Evolutionary conservation across 164 flowering plant species (phyloP), one percentile per base, ranked within the genome.

Genomic region (Buxus sempervirens): DNA sequence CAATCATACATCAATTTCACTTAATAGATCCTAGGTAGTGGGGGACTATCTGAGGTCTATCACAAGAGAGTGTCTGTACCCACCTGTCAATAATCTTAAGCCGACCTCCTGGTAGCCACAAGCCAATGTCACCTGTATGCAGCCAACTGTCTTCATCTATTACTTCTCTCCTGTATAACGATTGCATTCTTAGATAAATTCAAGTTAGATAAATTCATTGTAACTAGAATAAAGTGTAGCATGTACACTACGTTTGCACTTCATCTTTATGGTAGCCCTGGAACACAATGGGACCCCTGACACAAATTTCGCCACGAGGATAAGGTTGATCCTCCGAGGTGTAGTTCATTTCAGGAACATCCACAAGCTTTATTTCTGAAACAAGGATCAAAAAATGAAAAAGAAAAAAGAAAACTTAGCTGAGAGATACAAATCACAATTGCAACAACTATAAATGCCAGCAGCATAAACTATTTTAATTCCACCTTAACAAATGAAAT

Each of bases 321-420:
- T 84, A 68, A 2, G 97, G 98, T 68, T 84, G 78, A 78, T 95
- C 98, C n/a, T 86, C 90, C 60, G 93, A 84, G 19, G 94, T 88
- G 76, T 95, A 91, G 76, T 89, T 91, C 98, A 95, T 95, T 75
- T 95, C 97, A 49, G 97, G 97, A 70, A 95, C 98, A 78, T 95
- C 97, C 61, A 83, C 89, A 61, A 90, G 96, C 80, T 95, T 95
- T 65, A 95, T 73, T 82, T 95, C 98, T 94, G 93, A 62, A 81
- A 45, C 3, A 32, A 32, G 38, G 5, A 32, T 3, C 5, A 32
- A 32, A 32, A 32, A 32, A n/a, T 94, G 93, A 62, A 81, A 45
- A 10, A 45, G 13, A 10, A 45, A 45, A 10, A 45, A 15, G 51
- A 45, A 45, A 10, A 45, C 51, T 5, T 45, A 10, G 51, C 51